phyloP scores from a whole-genome alignment of 2,329 filamentous ascomycete genomes.

The Sordariomycetes sp. region DNA sequence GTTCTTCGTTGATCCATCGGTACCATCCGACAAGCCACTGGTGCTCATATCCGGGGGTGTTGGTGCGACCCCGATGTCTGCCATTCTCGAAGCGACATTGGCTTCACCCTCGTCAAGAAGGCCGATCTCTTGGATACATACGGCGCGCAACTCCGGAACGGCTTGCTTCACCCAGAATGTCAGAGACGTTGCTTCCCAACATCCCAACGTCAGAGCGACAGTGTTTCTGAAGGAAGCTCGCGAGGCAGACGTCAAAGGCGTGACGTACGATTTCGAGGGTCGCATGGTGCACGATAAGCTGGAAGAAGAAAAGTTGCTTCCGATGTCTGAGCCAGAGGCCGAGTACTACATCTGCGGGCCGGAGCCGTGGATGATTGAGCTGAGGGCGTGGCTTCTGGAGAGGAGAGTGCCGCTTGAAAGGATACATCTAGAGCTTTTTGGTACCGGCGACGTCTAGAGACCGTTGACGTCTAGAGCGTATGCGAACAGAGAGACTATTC shows the following conservation, averaged over 20 bases:
- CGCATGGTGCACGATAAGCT: slow-evolving; percentile 50
- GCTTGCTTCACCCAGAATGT: slow-evolving; percentile 48
- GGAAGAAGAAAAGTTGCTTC: slow-evolving; percentile 42
- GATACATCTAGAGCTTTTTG: slow-evolving; percentile 60
- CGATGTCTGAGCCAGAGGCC: slow-evolving; percentile 40
- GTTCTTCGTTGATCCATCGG: slow-evolving; percentile 47
- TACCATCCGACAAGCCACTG: slow-evolving; percentile 41
- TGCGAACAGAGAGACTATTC: no score
- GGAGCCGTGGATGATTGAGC: slow-evolving; percentile 56
- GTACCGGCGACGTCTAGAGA: slow-evolving; percentile 40
- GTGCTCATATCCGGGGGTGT: slow-evolving; percentile 62
- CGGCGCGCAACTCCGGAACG: slow-evolving; percentile 36
- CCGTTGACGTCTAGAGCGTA: no score
- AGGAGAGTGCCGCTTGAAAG: slow-evolving; percentile 48
- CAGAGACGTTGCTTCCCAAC: slow-evolving; percentile 25
- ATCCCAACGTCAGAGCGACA: slow-evolving; percentile 24
- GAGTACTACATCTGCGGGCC: slow-evolving; percentile 70
- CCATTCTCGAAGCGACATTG: slow-evolving; percentile 51
- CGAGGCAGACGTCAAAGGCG: slow-evolving; percentile 33
- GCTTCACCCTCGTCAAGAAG: slow-evolving; percentile 19
- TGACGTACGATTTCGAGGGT: slow-evolving; percentile 50
- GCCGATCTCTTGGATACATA: slow-evolving; percentile 56
- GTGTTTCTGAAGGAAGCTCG: slow-evolving; percentile 48
- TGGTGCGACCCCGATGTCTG: slow-evolving; percentile 56
- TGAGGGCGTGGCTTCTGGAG: slow-evolving; percentile 39